Evolutionary conservation across 2,329 filamentous ascomycete genomes (phyloP), one percentile per base, ranked within the genome.

Genomic region (Phyllosticta ampelicida): DNA sequence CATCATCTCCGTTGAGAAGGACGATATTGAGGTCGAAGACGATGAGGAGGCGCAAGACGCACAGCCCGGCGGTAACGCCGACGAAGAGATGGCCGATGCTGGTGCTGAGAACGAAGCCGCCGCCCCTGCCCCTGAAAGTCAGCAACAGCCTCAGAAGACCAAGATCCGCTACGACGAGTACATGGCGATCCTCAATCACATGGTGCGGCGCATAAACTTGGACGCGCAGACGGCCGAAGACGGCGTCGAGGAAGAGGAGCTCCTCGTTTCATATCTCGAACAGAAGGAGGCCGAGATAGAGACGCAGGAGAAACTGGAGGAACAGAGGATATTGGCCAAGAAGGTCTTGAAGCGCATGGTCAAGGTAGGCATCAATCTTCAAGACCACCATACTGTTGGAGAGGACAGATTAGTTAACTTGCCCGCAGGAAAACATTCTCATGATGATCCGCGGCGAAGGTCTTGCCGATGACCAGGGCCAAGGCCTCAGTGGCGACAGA

Each of bases 111-210:
- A 72, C 60, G 79, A 62, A 6, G 66, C 65, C 28, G 74, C 74
- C 19, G 52, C 53, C 9, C 57, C 57, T 10, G 57, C 28, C 2
- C 18, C 55, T 16, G 20, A 21, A 18, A 20, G 29, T 74, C 56
- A 18, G 36, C 36, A 16, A n/a, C 36, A 16, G 6, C 5, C 11
- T n/a, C 69, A 65, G 20, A 90, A 87, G 75, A 94, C 89, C 56
- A 94, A 90, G 67, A 92, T 99, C 68, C 95, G 90, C 3, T 95
- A 95, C 67, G 92, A 97, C 67, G 94, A 95, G 73, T 99, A 95
- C 73, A 88, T 92, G 70, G 81, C 83, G 67, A 96, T 97, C 71
- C 83, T 96, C 60, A 96, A 95, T 70, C 74, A 89, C 67, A 78
- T 99, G 52, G 88, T 96, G 28, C 83, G 86, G 64, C 84, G 87